These are phyloP conservation scores for Wickerhamiella shivajii DNA, from an alignment of 805 yeast species.

Conservation along the genomic window DNA sequence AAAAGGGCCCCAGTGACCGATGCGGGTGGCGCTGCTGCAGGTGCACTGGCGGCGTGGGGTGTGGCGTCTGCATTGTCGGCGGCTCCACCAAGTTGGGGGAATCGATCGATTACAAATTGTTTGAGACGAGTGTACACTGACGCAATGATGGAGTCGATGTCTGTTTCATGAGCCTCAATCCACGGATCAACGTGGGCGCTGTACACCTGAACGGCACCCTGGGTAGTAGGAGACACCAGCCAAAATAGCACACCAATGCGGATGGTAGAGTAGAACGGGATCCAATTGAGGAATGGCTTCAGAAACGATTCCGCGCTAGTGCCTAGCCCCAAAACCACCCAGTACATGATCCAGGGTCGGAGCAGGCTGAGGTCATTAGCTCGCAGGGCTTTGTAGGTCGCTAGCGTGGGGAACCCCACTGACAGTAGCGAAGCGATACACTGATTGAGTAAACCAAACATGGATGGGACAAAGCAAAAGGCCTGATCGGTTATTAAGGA, in stretches of 20 bases:
- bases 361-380: constrained; percentile 26
- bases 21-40: not conserved
- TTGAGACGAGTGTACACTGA: constrained; percentile 10
- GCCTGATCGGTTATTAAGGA: too few species aligned
- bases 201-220: constrained; percentile 33
- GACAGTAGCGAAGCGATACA: constrained; percentile 24
- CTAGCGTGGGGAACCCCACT: constrained; percentile 42
- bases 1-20: constrained; percentile 16
- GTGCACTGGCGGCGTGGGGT: constrained; percentile 5
- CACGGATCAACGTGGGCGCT: constrained; percentile 28
- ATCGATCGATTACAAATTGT: constrained; percentile 14
- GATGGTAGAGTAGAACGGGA: constrained; percentile 43
- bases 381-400: constrained; percentile 45
- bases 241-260: constrained; percentile 39
- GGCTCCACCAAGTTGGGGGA: constrained; percentile 8
- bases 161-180: constrained; percentile 24
- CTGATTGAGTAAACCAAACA: constrained; percentile 14
- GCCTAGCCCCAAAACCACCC: constrained; percentile 45
- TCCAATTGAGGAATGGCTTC: constrained; percentile 30
- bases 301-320: constrained; percentile 29
- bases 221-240: constrained; percentile 42
- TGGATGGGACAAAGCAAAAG: too few species aligned
- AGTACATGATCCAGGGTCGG: constrained; percentile 41
- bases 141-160: constrained; percentile 22
- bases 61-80: constrained; percentile 2